A percentile compares a stretch with the other conserved stretches of the same genome.
These are phyloP conservation scores for Myriangium duriaei DNA, from an alignment of 2,329 filamentous ascomycete species.

Conservation along the genomic window DNA sequence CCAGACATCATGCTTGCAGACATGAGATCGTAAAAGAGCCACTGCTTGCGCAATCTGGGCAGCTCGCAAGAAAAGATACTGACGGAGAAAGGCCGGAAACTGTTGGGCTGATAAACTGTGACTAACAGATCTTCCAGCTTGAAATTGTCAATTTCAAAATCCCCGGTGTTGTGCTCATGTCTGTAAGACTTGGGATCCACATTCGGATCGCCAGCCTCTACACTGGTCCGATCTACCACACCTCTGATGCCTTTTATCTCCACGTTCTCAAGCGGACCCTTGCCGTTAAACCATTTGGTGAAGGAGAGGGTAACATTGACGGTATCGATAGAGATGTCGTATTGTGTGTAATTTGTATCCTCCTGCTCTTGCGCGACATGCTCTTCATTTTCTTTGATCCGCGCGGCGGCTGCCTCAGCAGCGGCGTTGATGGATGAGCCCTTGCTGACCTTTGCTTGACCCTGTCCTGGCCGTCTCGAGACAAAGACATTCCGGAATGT, in stretches of 20 bases:
- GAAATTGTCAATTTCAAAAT: slow-evolving; percentile 95
- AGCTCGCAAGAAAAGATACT: slow-evolving; percentile 95
- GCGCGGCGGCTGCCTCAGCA: slow-evolving; percentile 63
- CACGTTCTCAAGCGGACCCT: slow-evolving; percentile 79
- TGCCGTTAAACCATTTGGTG: slow-evolving; percentile 98
- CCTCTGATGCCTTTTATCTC: slow-evolving; percentile 89
- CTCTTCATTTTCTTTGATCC: slow-evolving; percentile 37
- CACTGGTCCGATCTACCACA: slow-evolving; percentile 78
- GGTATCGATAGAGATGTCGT: slow-evolving; percentile 86
- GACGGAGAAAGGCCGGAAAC: slow-evolving; percentile 87
- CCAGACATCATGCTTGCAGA: slow-evolving; percentile 94
- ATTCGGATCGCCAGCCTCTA: slow-evolving; percentile 49
- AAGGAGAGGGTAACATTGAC: slow-evolving; percentile 96
- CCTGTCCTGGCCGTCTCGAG: slow-evolving; percentile 75
- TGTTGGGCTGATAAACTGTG: slow-evolving; percentile 78
- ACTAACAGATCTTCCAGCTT: slow-evolving; percentile 89
- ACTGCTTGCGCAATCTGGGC: slow-evolving; percentile 84
- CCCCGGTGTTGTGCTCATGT: slow-evolving; percentile 76
- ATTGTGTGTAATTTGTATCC: slow-evolving; percentile 95
- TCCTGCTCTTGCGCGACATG: slow-evolving; percentile 53
- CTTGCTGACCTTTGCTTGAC: slow-evolving; percentile 74
- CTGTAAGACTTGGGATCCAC: slow-evolving; percentile 78
- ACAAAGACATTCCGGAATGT: slow-evolving; percentile 95
- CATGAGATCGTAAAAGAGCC: slow-evolving; percentile 95
- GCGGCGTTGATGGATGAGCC: slow-evolving; percentile 77